These are phyloP conservation scores for Trichoderma semiorbis DNA, from an alignment of 2,329 filamentous ascomycete species.

Conservation along the genomic window DNA sequence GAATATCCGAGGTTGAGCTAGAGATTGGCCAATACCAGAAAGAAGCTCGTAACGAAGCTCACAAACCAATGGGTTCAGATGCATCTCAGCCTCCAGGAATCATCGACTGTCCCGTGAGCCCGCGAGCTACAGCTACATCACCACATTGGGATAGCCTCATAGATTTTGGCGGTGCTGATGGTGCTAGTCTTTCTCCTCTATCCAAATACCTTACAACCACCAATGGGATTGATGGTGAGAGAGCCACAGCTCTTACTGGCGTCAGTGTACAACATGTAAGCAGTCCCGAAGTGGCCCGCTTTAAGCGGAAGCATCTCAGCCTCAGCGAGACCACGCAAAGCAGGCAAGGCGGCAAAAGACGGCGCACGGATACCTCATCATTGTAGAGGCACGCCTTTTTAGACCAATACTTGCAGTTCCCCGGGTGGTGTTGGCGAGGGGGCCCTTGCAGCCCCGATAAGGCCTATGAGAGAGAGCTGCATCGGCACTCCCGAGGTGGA, in stretches of 20 bases:
- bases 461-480: constrained; percentile 6
- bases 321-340: neutral
- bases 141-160: neutral
- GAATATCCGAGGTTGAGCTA: neutral
- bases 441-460: constrained; percentile 7
- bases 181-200: neutral
- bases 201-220: neutral
- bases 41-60: neutral
- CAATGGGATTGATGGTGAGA: neutral
- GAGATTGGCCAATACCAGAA: neutral
- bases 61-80: neutral
- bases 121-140: neutral
- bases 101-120: neutral
- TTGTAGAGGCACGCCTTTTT: neutral
- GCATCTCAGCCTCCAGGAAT: neutral
- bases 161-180: neutral
- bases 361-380: neutral
- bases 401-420: neutral
- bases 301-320: constrained; percentile 3
- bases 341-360: neutral
- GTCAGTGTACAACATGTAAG: neutral
- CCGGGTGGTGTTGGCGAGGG: neutral
- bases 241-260: neutral
- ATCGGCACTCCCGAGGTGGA: constrained; percentile 18
- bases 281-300: neutral